Conservation (phyloP, 805 yeast species). For the Novakomyces olei region DNA sequence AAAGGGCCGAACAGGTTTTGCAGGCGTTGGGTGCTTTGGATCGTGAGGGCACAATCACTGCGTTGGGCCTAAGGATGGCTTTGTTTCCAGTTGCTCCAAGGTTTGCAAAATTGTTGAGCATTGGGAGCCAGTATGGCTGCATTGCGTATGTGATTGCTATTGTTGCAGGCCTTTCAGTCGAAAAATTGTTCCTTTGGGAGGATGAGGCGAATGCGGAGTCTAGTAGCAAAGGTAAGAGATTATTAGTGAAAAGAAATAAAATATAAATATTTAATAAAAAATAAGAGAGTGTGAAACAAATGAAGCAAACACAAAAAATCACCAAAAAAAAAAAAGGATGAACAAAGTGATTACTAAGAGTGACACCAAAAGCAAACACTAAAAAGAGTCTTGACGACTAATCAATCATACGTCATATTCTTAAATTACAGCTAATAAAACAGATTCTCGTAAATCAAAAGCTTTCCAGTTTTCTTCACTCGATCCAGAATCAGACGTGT, state of each 20-base stretch:
- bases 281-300: conserved; percentile 13
- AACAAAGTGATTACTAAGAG: too few species aligned
- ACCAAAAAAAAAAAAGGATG: conserved; percentile 25
- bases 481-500: conserved; percentile 54
- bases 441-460: too few species aligned
- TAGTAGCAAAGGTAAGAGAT: conserved; percentile 8
- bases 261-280: conserved; percentile 13
- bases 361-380: too few species aligned
- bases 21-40: conserved; percentile 60
- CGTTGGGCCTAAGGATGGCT: conserved; percentile 67
- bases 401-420: too few species aligned
- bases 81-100: conserved; percentile 84
- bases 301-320: conserved; percentile 5
- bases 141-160: conserved; percentile 74
- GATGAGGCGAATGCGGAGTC: conserved; percentile 15
- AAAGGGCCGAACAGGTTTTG: conserved; percentile 44
- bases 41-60: conserved; percentile 35
- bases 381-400: too few species aligned
- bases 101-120: conserved; percentile 67
- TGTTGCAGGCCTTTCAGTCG: conserved; percentile 81
- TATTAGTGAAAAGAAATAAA: conserved; percentile 18
- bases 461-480: conserved; percentile 23
- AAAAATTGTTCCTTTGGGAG: conserved; percentile 51
- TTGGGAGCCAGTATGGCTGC: conserved; percentile 73
- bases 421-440: conserved; percentile 37